phyloP scores from a whole-genome alignment of 768 basidiomycete species.

The Trametes cingulata region DNA sequence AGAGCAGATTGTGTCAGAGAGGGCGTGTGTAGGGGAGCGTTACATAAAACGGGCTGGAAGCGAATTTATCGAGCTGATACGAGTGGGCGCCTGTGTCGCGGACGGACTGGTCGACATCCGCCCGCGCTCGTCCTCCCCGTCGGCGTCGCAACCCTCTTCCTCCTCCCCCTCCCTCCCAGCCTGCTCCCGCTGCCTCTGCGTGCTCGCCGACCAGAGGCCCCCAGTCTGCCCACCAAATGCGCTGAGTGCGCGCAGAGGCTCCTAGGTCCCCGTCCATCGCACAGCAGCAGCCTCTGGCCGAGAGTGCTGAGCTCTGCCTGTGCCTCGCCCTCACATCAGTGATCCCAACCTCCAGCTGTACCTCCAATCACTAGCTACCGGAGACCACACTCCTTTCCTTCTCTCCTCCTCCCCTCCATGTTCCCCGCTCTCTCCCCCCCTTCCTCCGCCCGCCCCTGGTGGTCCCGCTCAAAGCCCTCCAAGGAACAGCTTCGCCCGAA shows the following conservation, averaged over 20 bases:
- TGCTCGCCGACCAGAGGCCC: not conserved
- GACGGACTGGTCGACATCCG: conserved; percentile 18
- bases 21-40: not conserved
- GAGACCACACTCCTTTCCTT: conserved; percentile 30
- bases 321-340: conserved; percentile 19
- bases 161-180: conserved; percentile 6
- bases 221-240: no score
- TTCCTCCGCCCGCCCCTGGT: conserved; percentile 32
- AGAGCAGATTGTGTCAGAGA: not conserved
- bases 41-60: conserved; percentile 12
- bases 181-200: not conserved
- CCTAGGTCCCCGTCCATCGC: not conserved
- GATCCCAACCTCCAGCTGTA: conserved; percentile 21
- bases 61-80: conserved; percentile 17
- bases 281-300: not conserved
- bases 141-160: conserved; percentile 4
- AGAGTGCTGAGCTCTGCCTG: no score
- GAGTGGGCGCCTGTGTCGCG: conserved; percentile 5
- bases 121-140: conserved; percentile 11
- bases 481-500: conserved; percentile 25
- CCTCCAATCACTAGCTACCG: conserved; percentile 20
- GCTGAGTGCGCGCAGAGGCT: not conserved
- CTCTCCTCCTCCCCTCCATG: conserved; percentile 26
- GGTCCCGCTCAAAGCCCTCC: conserved; percentile 36
- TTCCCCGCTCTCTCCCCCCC: conserved; percentile 23